Conservation (phyloP, 169 alveolate species). For the Cyclospora cayetanensis region DNA sequence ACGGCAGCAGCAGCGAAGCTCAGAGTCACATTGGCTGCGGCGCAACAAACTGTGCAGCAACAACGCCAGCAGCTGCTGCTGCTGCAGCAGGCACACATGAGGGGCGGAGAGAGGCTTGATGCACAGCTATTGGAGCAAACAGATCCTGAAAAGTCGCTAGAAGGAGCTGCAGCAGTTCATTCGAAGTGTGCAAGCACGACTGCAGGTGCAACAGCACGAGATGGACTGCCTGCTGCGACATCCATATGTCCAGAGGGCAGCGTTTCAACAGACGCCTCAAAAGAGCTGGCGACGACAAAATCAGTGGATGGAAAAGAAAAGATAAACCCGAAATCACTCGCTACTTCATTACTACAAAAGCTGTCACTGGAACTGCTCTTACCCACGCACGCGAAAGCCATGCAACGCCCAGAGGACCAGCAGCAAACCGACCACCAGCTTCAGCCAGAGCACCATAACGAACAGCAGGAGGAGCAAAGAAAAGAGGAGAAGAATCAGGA, state of each 20-base stretch:
- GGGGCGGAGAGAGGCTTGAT: slow-evolving; percentile 4
- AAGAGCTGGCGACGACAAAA: neutral
- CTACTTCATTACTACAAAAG: slow-evolving; percentile 1
- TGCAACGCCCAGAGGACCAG: neutral
- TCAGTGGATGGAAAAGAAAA: neutral
- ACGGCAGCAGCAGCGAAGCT: slow-evolving; percentile 27
- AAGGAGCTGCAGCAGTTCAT: neutral
- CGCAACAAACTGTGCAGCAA: slow-evolving; percentile 26
- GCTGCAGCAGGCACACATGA: slow-evolving; percentile 35
- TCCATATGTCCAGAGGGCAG: neutral
- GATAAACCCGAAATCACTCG: neutral
- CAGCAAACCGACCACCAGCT: too few species aligned
- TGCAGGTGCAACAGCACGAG: neutral
- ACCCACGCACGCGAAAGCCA: neutral
- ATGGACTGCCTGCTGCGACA: neutral
- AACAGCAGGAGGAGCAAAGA: neutral
- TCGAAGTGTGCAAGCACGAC: neutral
- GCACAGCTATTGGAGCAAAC: neutral
- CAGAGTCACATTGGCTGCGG: slow-evolving; percentile 7
- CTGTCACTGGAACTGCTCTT: neutral
- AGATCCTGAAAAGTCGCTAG: neutral
- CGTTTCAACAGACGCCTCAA: neutral
- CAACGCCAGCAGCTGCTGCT: slow-evolving; percentile 24
- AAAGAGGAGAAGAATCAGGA: too few species aligned
- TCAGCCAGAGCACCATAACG: neutral